Conservation (phyloP, 1,139 yeast genomes). For the Pichia sp. region DNA sequence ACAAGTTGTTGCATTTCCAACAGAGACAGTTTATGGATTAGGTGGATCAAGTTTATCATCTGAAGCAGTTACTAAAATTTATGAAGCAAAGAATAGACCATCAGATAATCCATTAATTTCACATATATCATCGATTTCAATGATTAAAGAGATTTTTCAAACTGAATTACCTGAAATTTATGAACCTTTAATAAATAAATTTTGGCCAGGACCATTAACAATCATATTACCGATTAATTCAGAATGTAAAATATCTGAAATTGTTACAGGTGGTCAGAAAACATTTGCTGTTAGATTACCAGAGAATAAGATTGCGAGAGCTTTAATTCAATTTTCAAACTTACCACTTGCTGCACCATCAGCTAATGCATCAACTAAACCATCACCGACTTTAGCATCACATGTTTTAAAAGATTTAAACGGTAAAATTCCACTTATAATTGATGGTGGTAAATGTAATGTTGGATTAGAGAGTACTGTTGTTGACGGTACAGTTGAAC, state of each 20-base stretch:
- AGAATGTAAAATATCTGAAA: slow-evolving; percentile 49
- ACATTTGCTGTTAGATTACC: slow-evolving; percentile 94
- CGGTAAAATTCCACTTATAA: slow-evolving; percentile 72
- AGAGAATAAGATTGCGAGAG: slow-evolving; percentile 79
- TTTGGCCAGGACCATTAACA: slow-evolving; percentile 97
- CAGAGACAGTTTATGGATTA: slow-evolving; percentile 94
- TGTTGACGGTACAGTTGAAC: slow-evolving; percentile 74
- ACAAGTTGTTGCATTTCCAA: slow-evolving; percentile 83
- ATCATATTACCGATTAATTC: slow-evolving; percentile 62
- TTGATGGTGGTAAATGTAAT: slow-evolving; percentile 87
- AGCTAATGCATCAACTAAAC: slow-evolving; percentile 92
- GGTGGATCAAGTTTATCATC: slow-evolving; percentile 83
- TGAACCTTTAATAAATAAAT: slow-evolving; percentile 48
- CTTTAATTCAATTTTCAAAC: slow-evolving; percentile 78
- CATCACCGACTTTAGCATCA: slow-evolving; percentile 82
- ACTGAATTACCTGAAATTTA: slow-evolving; percentile 60
- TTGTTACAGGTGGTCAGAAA: slow-evolving; percentile 78
- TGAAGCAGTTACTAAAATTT: slow-evolving; percentile 66
- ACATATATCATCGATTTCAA: slow-evolving; percentile 74
- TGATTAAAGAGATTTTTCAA: slow-evolving; percentile 47
- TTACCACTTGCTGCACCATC: slow-evolving; percentile 95
- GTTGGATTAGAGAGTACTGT: slow-evolving; percentile 95
- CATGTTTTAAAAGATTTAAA: slow-evolving; percentile 78
- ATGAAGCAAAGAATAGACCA: slow-evolving; percentile 85
- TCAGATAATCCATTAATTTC: slow-evolving; percentile 91